These are phyloP conservation scores for Boletus semigastroideus DNA, from an alignment of 1,284 basidiomycete species.

Conservation along the genomic window DNA sequence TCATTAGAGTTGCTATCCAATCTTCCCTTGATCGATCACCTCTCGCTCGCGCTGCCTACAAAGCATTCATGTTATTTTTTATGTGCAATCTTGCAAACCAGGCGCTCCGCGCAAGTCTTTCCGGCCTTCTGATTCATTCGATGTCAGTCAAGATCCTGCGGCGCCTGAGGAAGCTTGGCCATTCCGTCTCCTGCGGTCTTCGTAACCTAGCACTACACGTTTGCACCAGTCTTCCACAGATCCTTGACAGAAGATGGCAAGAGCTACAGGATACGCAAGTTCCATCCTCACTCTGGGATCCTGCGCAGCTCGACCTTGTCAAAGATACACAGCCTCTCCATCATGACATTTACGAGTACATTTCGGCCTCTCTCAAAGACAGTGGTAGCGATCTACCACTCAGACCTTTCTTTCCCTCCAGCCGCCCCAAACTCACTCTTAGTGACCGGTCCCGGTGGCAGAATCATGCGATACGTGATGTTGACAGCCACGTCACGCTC, in stretches of 20 bases:
- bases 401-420: not conserved
- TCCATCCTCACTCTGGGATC: not conserved
- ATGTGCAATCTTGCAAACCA: not conserved
- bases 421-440: not conserved
- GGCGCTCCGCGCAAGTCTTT: not conserved
- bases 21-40: not conserved
- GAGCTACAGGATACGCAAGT: not conserved
- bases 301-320: not conserved
- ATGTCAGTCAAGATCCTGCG: slow-evolving; percentile 1
- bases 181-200: not conserved
- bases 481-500: not conserved
- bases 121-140: not conserved
- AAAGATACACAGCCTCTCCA: not conserved
- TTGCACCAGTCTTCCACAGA: not conserved
- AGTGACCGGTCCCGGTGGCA: not conserved
- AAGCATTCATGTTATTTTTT: not conserved
- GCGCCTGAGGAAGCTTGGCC: not conserved
- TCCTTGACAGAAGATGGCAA: not conserved
- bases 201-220: not conserved
- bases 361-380: not conserved
- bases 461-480: not conserved
- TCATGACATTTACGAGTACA: not conserved
- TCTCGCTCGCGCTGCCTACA: not conserved
- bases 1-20: not conserved
- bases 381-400: not conserved